Percentiles rank a stretch among this genome's conserved stretches.
These are phyloP conservation scores for Saccharomyces hybrid DNA, from an alignment of 1,139 yeast species.

Conservation along the genomic window DNA sequence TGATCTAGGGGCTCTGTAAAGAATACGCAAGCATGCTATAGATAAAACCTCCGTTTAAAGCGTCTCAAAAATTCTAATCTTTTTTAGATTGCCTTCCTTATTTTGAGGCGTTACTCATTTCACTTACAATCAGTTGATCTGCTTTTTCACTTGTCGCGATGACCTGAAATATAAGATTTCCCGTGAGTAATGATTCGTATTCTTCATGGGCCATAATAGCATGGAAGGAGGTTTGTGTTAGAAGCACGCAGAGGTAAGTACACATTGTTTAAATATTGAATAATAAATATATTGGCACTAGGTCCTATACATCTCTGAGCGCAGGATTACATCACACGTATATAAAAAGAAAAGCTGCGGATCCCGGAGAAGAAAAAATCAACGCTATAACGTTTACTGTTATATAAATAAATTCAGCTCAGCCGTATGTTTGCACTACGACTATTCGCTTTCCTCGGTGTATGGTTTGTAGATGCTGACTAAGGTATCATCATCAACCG, in stretches of 20 bases:
- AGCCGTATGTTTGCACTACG: not conserved
- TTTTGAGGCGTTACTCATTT: not conserved
- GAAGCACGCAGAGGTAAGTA: no score
- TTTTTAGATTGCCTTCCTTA: not conserved
- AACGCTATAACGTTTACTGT: no score
- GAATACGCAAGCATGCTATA: not conserved
- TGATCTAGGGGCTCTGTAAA: not conserved
- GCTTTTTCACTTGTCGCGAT: not conserved
- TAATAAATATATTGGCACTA: not conserved
- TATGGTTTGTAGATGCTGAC: slow-evolving; percentile 24
- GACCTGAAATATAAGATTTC: not conserved
- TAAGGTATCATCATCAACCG: slow-evolving; percentile 24
- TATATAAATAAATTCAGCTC: not conserved
- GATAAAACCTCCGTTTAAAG: no score
- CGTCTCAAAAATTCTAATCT: not conserved
- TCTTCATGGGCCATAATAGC: not conserved
- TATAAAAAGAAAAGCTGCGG: not conserved
- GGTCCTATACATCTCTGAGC: not conserved
- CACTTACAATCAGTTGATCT: not conserved
- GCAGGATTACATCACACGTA: not conserved
- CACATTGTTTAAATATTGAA: not conserved
- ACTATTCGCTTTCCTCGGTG: slow-evolving; percentile 1
- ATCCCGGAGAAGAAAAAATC: no score
- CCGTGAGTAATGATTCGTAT: not conserved
- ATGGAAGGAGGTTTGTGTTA: no score